A percentile compares a stretch with the other conserved stretches of the same genome.
Evolutionary conservation across 2,329 filamentous ascomycete genomes (phyloP).

Genomic region (Oidium heveae): DNA sequence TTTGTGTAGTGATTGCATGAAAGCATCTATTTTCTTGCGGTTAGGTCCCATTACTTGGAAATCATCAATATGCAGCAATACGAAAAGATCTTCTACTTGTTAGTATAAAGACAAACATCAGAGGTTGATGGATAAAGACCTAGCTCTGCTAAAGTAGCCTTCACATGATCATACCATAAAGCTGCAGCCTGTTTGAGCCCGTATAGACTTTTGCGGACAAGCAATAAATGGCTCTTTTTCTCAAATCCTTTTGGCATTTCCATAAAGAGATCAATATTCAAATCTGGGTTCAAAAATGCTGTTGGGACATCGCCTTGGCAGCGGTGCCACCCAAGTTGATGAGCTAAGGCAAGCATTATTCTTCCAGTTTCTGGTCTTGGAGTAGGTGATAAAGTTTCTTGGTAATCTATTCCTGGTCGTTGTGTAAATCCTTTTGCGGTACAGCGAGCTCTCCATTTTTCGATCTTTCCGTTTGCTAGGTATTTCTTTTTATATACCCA

Average conservation of each 20-base stretch:
- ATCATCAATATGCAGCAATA: not conserved
- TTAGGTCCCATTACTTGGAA: not conserved
- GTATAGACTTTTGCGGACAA: not conserved
- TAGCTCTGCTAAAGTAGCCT: too few species aligned
- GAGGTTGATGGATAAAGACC: too few species aligned
- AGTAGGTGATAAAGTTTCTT: not conserved
- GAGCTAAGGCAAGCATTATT: not conserved
- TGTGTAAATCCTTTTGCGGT: not conserved
- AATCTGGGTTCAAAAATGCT: too few species aligned
- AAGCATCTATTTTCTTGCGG: not conserved
- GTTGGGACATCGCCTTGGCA: not conserved
- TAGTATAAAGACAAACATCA: not conserved
- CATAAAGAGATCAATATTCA: too few species aligned
- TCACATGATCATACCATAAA: too few species aligned
- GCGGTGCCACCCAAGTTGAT: not conserved
- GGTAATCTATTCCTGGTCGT: not conserved
- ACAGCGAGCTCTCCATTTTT: not conserved
- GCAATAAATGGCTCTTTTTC: not conserved
- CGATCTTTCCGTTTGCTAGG: not conserved
- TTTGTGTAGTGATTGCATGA: not conserved
- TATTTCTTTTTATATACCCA: not conserved
- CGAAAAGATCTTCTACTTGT: not conserved
- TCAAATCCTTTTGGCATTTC: not conserved
- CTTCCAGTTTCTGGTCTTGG: not conserved
- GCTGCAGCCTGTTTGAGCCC: not conserved